Percentiles rank a stretch among this genome's conserved stretches.
phyloP scores from a whole-genome alignment of 139 green algal genomes.

The Volvox africanus region DNA sequence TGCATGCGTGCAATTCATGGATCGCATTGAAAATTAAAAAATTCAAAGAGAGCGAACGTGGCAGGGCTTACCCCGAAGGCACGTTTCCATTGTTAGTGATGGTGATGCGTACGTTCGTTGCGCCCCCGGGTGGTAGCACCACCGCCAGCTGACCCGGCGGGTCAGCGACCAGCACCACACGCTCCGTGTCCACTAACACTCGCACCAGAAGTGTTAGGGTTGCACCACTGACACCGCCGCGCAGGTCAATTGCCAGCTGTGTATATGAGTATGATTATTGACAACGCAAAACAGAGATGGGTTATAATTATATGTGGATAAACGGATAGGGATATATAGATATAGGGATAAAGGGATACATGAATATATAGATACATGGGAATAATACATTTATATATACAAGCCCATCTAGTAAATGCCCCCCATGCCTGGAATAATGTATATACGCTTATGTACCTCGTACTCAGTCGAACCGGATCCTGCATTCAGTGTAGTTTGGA shows the following conservation, averaged over 20 bases:
- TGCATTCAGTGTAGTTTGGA: background rate
- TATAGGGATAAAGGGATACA: too few relatives aligned
- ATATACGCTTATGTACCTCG: background rate
- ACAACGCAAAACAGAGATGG: background rate
- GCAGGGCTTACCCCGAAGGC: background rate
- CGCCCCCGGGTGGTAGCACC: slow-evolving; percentile 21
- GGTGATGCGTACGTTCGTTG: background rate
- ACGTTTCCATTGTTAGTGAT: slow-evolving; percentile 24
- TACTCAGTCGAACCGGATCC: background rate
- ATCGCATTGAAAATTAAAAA: too few relatives aligned
- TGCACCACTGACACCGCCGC: slow-evolving; percentile 3
- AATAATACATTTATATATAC: too few relatives aligned
- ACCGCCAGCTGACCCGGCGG: background rate
- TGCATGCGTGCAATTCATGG: too few relatives aligned
- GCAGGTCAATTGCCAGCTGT: background rate
- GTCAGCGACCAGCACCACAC: background rate
- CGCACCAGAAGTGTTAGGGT: background rate
- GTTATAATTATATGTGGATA: too few relatives aligned
- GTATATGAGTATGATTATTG: background rate
- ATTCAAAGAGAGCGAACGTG: too few relatives aligned
- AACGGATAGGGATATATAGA: too few relatives aligned
- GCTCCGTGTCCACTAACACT: background rate
- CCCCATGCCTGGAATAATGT: too few relatives aligned
- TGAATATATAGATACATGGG: too few relatives aligned
- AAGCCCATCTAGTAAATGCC: too few relatives aligned